phyloP scores from a whole-genome alignment of 805 yeast genomes.

The Ogataea salicorniae region DNA sequence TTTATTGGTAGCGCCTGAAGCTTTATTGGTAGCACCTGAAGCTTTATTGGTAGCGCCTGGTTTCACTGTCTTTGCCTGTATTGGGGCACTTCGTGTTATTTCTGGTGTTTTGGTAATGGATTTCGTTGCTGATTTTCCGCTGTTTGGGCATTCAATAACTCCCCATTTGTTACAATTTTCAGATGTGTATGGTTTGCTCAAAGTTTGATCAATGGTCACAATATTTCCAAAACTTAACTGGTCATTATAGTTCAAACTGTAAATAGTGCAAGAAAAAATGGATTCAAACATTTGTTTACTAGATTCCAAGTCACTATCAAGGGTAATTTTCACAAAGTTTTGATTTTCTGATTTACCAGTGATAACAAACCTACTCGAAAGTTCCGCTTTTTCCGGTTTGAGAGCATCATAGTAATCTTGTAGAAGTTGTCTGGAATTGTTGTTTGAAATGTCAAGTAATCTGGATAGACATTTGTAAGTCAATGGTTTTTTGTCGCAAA shows the following conservation, averaged over 20 bases:
- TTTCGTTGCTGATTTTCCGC: not conserved
- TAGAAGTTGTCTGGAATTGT: constrained; percentile 18
- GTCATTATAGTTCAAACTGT: constrained; percentile 19
- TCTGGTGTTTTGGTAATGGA: too few species aligned
- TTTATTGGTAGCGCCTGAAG: constrained; percentile 5
- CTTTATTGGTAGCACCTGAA: too few species aligned
- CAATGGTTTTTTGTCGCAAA: constrained; percentile 19
- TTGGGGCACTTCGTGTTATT: too few species aligned
- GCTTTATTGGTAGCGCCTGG: constrained; percentile 11
- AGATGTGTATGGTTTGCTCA: constrained; percentile 8
- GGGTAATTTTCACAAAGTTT: constrained; percentile 10
- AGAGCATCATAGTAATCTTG: constrained; percentile 17
- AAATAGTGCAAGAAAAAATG: constrained; percentile 16
- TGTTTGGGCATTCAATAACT: constrained; percentile 16
- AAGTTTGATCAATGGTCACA: constrained; percentile 12
- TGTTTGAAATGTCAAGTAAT: constrained; percentile 12
- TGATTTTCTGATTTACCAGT: constrained; percentile 14
- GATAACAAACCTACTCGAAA: constrained; percentile 9
- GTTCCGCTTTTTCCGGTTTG: constrained; percentile 9
- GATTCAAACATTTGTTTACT: constrained; percentile 13
- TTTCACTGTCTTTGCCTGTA: not conserved
- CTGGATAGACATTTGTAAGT: constrained; percentile 23
- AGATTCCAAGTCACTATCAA: constrained; percentile 9
- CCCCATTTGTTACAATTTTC: constrained; percentile 24
- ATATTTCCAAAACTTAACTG: constrained; percentile 15